Evolutionary conservation across 805 yeast genomes (phyloP).

Genomic region (Naumovozyma baii): DNA sequence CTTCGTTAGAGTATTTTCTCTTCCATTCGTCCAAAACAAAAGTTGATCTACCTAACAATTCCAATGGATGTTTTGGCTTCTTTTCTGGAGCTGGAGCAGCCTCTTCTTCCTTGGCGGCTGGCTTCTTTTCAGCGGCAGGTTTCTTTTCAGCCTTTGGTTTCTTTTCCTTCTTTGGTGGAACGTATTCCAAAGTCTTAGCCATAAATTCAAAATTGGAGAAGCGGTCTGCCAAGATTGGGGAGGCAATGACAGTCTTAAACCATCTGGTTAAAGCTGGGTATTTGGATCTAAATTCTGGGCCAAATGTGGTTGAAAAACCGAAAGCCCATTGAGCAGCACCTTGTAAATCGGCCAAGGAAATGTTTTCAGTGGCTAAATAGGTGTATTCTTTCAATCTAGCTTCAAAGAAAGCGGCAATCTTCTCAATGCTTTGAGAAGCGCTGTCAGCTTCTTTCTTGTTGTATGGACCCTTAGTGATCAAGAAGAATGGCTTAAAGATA

Average conservation of each 20-base stretch:
- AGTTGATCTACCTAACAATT: conserved; percentile 62
- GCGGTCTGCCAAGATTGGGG: conserved; percentile 40
- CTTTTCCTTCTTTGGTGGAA: conserved; percentile 68
- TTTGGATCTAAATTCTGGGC: conserved; percentile 50
- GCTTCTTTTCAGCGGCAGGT: conserved; percentile 26
- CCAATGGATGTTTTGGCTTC: conserved; percentile 89
- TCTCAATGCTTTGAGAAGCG: conserved; percentile 32
- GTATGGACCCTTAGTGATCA: conserved; percentile 63
- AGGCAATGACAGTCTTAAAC: conserved; percentile 48
- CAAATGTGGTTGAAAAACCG: conserved; percentile 44
- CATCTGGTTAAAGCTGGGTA: conserved; percentile 65
- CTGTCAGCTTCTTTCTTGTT: conserved; percentile 63
- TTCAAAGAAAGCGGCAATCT: conserved; percentile 40
- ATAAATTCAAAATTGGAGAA: conserved; percentile 46
- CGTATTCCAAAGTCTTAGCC: conserved; percentile 47
- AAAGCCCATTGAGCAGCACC: conserved; percentile 13
- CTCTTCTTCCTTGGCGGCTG: conserved; percentile 35
- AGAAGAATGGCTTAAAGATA: conserved; percentile 41
- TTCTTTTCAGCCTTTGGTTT: conserved; percentile 31
- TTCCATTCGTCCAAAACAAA: conserved; percentile 85
- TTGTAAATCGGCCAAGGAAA: conserved; percentile 33
- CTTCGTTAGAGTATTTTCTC: conserved; percentile 93
- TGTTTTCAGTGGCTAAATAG: conserved; percentile 63
- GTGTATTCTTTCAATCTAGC: conserved; percentile 52
- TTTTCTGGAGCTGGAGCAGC: conserved; percentile 32